phyloP scores from a whole-genome alignment of 2,329 filamentous ascomycete species.

The Phaeosphaeriaceae sp. region DNA sequence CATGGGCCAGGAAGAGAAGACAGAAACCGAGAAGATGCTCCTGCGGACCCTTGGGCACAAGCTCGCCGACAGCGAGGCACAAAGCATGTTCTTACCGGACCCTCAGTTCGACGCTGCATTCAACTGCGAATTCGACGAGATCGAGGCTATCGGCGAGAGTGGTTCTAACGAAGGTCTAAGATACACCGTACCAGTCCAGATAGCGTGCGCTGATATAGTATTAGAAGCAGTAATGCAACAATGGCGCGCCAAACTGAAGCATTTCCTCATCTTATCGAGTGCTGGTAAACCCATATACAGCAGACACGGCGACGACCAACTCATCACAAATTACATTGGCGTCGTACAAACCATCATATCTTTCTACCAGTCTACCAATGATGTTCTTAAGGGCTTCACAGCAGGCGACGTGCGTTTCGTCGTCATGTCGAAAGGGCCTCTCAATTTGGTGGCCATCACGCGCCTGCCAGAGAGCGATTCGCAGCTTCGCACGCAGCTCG shows the following conservation, averaged over 20 bases:
- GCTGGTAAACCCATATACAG: conserved; percentile 98
- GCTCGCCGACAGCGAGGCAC: conserved; percentile 59
- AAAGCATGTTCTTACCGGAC: conserved; percentile 57
- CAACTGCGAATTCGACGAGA: conserved; percentile 76
- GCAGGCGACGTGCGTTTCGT: conserved; percentile 89
- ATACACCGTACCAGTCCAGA: conserved; percentile 27
- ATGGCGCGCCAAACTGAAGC: conserved; percentile 94
- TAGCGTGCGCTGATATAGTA: conserved; percentile 36
- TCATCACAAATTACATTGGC: conserved; percentile 93
- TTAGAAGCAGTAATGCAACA: conserved; percentile 64
- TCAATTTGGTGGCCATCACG: conserved; percentile 94
- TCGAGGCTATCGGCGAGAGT: conserved; percentile 66
- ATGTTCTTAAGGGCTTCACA: conserved; percentile 81
- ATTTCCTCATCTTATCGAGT: conserved; percentile 94
- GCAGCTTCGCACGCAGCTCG: conserved; percentile 85
- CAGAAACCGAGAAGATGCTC: conserved; percentile 67
- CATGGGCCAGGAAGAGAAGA: conserved; percentile 66
- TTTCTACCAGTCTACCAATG: conserved; percentile 84
- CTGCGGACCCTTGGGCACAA: conserved; percentile 73
- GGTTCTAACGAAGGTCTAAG: conserved; percentile 66
- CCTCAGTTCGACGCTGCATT: conserved; percentile 69
- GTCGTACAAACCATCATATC: conserved; percentile 98
- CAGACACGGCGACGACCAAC: conserved; percentile 84
- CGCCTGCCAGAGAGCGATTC: conserved; percentile 89
- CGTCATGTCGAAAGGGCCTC: conserved; percentile 80